These are phyloP conservation scores for Macrolepiota dolichaula DNA, from an alignment of 768 basidiomycete genomes.

Conservation along the genomic window DNA sequence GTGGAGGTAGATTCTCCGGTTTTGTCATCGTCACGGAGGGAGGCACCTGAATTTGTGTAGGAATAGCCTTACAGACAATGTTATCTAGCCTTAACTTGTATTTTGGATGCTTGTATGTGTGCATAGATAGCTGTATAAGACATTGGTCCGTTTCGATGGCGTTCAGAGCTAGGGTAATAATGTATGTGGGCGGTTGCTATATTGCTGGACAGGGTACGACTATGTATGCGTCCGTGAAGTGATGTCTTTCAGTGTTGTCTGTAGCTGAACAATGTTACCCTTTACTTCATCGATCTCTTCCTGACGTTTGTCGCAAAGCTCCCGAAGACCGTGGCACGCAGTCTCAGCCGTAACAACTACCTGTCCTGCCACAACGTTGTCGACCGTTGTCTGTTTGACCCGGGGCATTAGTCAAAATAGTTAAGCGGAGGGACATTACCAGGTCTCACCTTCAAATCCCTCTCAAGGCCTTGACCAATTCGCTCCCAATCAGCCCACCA, in stretches of 20 bases:
- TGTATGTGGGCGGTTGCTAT: not conserved
- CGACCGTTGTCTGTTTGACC: constrained; percentile 39
- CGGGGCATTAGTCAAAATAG: not conserved
- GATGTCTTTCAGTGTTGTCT: constrained; percentile 27
- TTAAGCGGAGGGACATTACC: constrained; percentile 5
- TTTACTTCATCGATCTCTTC: constrained; percentile 41
- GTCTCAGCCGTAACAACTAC: constrained; percentile 49
- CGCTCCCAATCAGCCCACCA: constrained; percentile 72
- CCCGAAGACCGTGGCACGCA: constrained; percentile 43
- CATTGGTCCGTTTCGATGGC: not conserved
- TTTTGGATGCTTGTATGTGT: not conserved
- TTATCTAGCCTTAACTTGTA: not conserved
- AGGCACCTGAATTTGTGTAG: constrained; percentile 13
- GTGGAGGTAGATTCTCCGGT: constrained; percentile 16
- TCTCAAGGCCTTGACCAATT: constrained; percentile 56
- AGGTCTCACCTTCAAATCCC: constrained; percentile 55
- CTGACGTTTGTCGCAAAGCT: constrained; percentile 36
- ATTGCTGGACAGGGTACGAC: not conserved
- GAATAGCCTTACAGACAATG: constrained; percentile 2
- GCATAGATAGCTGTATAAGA: not conserved
- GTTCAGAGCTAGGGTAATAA: not conserved
- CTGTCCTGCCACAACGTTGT: constrained; percentile 45
- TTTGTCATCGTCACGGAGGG: constrained; percentile 1
- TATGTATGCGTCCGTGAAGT: constrained; percentile 5
- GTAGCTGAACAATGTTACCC: constrained; percentile 39